phyloP scores from a whole-genome alignment of 345 rosid genomes.

The Kandelia obovata region DNA sequence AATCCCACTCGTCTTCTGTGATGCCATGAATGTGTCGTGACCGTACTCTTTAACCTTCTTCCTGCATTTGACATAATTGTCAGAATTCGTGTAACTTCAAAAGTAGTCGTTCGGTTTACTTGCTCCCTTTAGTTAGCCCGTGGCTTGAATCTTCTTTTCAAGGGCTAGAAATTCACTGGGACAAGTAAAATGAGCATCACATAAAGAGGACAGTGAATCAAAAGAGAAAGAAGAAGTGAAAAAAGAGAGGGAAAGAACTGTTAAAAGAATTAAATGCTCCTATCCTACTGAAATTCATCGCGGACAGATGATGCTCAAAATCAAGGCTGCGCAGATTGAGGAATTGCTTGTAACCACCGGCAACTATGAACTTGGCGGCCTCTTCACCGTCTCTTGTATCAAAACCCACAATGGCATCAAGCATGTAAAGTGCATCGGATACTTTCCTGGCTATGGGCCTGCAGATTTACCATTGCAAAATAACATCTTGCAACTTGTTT shows the following conservation, averaged over 20 bases:
- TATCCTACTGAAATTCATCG: constrained; percentile 8
- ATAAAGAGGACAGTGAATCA: background rate
- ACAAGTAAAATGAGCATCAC: background rate
- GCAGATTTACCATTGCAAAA: background rate
- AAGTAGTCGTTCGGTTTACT: too few species aligned
- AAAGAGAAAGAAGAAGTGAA: background rate
- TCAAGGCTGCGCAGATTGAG: constrained; percentile 17
- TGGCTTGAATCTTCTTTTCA: background rate
- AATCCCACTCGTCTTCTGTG: constrained; percentile 29
- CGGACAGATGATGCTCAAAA: constrained; percentile 12
- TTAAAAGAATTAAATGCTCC: too few species aligned
- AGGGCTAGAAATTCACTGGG: background rate
- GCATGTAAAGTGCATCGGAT: constrained; percentile 32
- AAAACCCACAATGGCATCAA: constrained; percentile 33
- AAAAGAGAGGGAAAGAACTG: too few species aligned
- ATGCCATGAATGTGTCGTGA: constrained; percentile 18
- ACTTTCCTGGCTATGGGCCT: constrained; percentile 34
- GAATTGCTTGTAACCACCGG: constrained; percentile 37
- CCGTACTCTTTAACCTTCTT: constrained; percentile 16
- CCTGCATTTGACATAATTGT: constrained; percentile 4
- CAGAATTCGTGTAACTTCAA: too few species aligned
- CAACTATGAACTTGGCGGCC: constrained; percentile 25
- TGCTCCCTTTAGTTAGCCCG: too few species aligned
- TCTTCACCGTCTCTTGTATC: constrained; percentile 27
- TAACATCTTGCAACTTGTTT: too few species aligned